These are phyloP conservation scores for Penicillium hesseltinei DNA, from an alignment of 2,329 filamentous ascomycete species.

Conservation along the genomic window DNA sequence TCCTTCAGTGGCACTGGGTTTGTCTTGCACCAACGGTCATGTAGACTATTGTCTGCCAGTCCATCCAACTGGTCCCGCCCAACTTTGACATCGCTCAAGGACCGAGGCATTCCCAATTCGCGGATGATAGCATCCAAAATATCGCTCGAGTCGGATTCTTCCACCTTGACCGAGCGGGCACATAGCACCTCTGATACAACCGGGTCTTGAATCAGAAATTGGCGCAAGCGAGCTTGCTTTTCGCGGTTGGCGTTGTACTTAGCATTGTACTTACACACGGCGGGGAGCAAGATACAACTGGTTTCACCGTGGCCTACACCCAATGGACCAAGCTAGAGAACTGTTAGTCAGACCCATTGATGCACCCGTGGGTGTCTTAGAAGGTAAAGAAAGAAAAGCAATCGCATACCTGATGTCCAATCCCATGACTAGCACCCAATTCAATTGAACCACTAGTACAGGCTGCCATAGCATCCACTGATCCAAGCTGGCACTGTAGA, in stretches of 20 bases:
- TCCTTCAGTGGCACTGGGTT: slow-evolving; percentile 23
- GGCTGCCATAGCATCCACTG: slow-evolving; percentile 54
- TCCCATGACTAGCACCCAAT: slow-evolving; percentile 53
- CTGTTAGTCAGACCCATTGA: background rate
- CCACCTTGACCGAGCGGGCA: slow-evolving; percentile 26
- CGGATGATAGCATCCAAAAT: slow-evolving; percentile 52
- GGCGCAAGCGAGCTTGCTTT: slow-evolving; percentile 42
- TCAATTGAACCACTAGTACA: slow-evolving; percentile 41
- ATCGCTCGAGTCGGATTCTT: slow-evolving; percentile 49
- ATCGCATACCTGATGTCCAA: slow-evolving; percentile 49
- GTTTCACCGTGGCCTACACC: slow-evolving; percentile 62
- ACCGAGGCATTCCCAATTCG: slow-evolving; percentile 55
- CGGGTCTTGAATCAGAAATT: slow-evolving; percentile 42
- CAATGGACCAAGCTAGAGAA: slow-evolving; percentile 47
- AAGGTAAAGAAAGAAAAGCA: slow-evolving; percentile 5
- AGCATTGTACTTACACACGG: slow-evolving; percentile 57
- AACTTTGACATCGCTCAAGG: slow-evolving; percentile 53
- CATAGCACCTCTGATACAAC: slow-evolving; percentile 40
- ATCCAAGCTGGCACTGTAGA: slow-evolving; percentile 51
- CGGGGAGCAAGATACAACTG: slow-evolving; percentile 55
- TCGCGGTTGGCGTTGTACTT: slow-evolving; percentile 43
- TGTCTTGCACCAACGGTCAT: slow-evolving; percentile 22
- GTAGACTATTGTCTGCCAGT: slow-evolving; percentile 41
- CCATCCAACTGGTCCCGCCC: slow-evolving; percentile 48
- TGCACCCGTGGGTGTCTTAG: background rate